Evolutionary conservation across 2,329 filamentous ascomycete genomes (phyloP), one percentile per base, ranked within the genome.

Genomic region (Plectosphaerella cucumerina): DNA sequence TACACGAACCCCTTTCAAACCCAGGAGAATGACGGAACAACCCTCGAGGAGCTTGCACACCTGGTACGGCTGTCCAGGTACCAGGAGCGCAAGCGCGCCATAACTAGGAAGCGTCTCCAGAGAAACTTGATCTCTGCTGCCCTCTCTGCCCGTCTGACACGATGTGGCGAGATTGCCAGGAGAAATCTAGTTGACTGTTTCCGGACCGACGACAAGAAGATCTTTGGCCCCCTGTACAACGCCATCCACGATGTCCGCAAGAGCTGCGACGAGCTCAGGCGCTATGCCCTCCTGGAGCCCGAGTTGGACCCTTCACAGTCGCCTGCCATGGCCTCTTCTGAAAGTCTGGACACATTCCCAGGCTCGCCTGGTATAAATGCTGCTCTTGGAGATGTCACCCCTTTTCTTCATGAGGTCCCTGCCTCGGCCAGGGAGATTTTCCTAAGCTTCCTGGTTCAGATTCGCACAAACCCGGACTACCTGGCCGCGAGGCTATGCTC

Each of bases 391-490:
- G 21, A 39, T 9, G 37, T 39, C 23, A 67, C 72, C 2, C 82
- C 83, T 2, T 87, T 87, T 59, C 71, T 88, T 49, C 82, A 87
- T 65, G 85, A 91, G 62, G 81, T 97, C 47, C 89, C 91, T 48
- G 76, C 82, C 51, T 84, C 87, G 55, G 84, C 90, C 50, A 79
- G 89, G 63, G 83, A 90, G 54, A 83, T 86, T 42, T 82, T 97
- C 53, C 66, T 97, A 52, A 82, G 84, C 55, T 93, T 97, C 63
- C 72, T 97, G 60, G 86, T 83, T 46, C 83, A 90, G 68, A 81
- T 97, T 56, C 85, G 93, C 60, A 91, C 87, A 56, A 92, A 96
- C 66, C 86, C 90, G 35, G 85, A 92, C 62, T 97, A 95, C 69
- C 69, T 99, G 67, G 90, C 93, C 62, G 85, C 88, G 56, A 84